These are phyloP conservation scores for Trichoderma gracile DNA, from an alignment of 2,329 filamentous ascomycete species.

Conservation along the genomic window DNA sequence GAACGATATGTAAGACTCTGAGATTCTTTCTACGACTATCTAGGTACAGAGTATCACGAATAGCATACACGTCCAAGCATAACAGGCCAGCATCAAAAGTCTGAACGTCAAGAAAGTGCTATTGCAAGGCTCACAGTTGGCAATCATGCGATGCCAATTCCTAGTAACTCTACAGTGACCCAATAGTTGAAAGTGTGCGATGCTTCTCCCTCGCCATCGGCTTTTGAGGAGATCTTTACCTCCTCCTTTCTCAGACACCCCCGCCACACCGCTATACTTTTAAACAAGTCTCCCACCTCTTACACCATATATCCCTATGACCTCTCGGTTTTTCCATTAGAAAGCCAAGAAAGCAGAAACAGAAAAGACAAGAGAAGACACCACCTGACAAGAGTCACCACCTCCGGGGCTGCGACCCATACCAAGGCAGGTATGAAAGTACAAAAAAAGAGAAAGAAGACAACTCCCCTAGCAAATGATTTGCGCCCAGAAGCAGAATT, in stretches of 20 bases:
- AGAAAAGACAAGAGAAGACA: neutral
- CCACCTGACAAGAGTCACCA: constrained; percentile 32
- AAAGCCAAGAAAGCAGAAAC: constrained; percentile 26
- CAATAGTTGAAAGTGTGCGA: constrained; percentile 16
- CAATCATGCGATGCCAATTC: constrained; percentile 15
- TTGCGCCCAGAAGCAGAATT: constrained; percentile 34
- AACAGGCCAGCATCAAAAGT: neutral
- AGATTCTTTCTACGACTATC: too few relatives aligned
- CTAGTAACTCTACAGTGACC: constrained; percentile 18
- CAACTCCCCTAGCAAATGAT: constrained; percentile 32
- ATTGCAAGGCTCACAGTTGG: constrained; percentile 21
- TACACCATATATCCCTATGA: constrained; percentile 21
- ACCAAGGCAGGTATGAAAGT: constrained; percentile 31
- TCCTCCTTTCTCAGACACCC: constrained; percentile 12
- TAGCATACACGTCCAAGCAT: neutral
- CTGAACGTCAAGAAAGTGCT: constrained; percentile 22
- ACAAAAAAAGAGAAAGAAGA: constrained; percentile 29
- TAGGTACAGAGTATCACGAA: neutral
- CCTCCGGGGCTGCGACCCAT: constrained; percentile 39
- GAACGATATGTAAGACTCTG: neutral
- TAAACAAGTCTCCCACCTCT: constrained; percentile 21
- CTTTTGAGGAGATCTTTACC: neutral
- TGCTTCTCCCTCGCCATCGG: constrained; percentile 7
- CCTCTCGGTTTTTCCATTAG: constrained; percentile 27
- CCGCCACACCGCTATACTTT: constrained; percentile 16